Conservation (phyloP, 2,329 filamentous ascomycete species). For the Alternaria triticimaculans region DNA sequence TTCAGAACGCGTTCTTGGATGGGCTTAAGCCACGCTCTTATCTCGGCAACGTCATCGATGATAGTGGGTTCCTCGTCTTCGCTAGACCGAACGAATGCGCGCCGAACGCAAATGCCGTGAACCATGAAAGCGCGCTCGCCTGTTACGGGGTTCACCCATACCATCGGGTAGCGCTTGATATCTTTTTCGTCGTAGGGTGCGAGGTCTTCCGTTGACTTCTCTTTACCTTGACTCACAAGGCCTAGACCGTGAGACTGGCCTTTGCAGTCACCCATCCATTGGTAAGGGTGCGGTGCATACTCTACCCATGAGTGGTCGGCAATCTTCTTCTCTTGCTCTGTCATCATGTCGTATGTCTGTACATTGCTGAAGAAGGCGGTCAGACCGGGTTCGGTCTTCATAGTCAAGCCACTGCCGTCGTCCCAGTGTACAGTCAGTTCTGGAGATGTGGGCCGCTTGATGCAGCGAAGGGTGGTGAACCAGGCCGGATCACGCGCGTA, state of each 20-base stretch:
- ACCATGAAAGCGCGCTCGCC: slow-evolving; percentile 40
- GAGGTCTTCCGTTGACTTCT: slow-evolving; percentile 49
- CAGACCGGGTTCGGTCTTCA: slow-evolving; percentile 53
- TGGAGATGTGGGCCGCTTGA: slow-evolving; percentile 48
- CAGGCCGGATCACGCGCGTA: slow-evolving; percentile 52
- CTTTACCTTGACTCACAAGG: slow-evolving; percentile 49
- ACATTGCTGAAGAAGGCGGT: slow-evolving; percentile 55
- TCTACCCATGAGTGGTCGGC: slow-evolving; percentile 57
- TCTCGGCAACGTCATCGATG: slow-evolving; percentile 49
- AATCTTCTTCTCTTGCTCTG: slow-evolving; percentile 50
- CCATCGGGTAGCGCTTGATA: slow-evolving; percentile 55
- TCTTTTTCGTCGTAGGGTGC: slow-evolving; percentile 44
- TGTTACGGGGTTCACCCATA: slow-evolving; percentile 55
- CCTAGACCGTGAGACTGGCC: slow-evolving; percentile 52
- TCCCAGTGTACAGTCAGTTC: slow-evolving; percentile 53
- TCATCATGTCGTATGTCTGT: slow-evolving; percentile 53
- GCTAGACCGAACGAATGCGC: slow-evolving; percentile 49
- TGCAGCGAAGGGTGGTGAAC: slow-evolving; percentile 53
- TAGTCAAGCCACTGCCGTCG: slow-evolving; percentile 51
- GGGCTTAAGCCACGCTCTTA: slow-evolving; percentile 45
- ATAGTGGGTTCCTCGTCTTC: slow-evolving; percentile 43
- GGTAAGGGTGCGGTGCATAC: slow-evolving; percentile 55
- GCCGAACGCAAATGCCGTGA: slow-evolving; percentile 13
- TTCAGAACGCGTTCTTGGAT: slow-evolving; percentile 52
- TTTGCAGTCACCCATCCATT: slow-evolving; percentile 46